Conservation (phyloP, 1,139 yeast genomes). For the Eremothecium coryli region DNA sequence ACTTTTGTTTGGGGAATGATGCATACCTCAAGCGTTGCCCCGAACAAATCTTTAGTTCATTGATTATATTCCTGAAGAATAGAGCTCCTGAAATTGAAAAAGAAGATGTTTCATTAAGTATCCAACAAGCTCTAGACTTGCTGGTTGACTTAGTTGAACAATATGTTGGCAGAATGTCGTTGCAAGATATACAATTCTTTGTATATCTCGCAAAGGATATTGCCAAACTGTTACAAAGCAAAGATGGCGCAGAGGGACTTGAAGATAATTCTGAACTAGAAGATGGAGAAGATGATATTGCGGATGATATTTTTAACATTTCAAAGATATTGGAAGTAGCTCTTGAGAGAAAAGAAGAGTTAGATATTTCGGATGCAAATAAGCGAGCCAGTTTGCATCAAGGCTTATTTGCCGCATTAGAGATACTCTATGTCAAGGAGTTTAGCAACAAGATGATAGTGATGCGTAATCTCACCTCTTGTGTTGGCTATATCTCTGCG, state of each 20-base stretch:
- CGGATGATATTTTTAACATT: constrained; percentile 16
- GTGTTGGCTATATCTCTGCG: constrained; percentile 24
- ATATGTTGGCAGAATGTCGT: constrained; percentile 7
- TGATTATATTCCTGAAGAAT: constrained; percentile 12
- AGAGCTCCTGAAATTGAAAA: constrained; percentile 11
- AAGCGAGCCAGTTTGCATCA: constrained; percentile 13
- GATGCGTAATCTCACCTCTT: constrained; percentile 22
- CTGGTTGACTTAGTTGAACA: constrained; percentile 15
- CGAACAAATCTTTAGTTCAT: constrained; percentile 11
- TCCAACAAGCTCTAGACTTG: constrained; percentile 19
- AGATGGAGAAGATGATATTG: constrained; percentile 12
- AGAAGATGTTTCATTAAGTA: constrained; percentile 12
- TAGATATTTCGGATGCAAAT: constrained; percentile 11
- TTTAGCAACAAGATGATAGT: constrained; percentile 24
- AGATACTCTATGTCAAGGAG: constrained; percentile 13
- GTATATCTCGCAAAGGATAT: constrained; percentile 2
- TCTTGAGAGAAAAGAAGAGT: constrained; percentile 10
- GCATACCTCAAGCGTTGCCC: constrained; percentile 14
- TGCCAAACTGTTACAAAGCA: neutral
- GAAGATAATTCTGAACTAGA: constrained; percentile 1
- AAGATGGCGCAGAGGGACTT: neutral
- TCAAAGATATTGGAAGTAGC: constrained; percentile 16
- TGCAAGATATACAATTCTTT: constrained; percentile 12
- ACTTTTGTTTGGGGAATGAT: constrained; percentile 23
- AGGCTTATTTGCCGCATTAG: constrained; percentile 15